Evolutionary conservation across 805 yeast genomes (phyloP).

Genomic region (Saturnispora ahearnii): DNA sequence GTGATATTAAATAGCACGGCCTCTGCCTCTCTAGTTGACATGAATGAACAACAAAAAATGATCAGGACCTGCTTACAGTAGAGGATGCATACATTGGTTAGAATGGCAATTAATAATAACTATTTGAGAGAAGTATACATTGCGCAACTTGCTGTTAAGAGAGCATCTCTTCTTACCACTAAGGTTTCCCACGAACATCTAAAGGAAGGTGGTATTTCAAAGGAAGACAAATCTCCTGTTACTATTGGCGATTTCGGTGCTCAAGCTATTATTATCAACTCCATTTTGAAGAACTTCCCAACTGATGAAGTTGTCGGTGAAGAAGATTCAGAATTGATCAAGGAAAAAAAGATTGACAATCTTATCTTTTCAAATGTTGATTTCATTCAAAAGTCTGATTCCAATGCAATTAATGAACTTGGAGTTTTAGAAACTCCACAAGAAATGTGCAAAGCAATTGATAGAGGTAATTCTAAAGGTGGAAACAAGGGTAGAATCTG

Average conservation of each 20-base stretch:
- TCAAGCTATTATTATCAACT: constrained; percentile 84
- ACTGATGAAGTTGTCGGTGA: constrained; percentile 86
- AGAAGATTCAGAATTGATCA: constrained; percentile 70
- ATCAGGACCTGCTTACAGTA: neutral
- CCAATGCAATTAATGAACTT: constrained; percentile 23
- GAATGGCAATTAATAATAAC: neutral
- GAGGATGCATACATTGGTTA: neutral
- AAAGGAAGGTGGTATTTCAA: constrained; percentile 49
- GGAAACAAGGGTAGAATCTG: constrained; percentile 78
- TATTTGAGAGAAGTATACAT: constrained; percentile 62
- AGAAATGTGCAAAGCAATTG: constrained; percentile 57
- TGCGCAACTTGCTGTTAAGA: constrained; percentile 83
- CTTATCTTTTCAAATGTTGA: constrained; percentile 53
- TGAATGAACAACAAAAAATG: neutral
- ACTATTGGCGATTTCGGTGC: constrained; percentile 96
- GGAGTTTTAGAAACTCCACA: constrained; percentile 37
- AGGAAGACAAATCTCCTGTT: constrained; percentile 88
- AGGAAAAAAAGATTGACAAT: constrained; percentile 40
- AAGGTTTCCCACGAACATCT: constrained; percentile 48
- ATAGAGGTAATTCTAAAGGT: constrained; percentile 72
- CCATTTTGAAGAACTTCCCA: constrained; percentile 74
- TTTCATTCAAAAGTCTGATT: constrained; percentile 41
- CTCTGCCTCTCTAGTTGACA: neutral
- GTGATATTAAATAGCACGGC: neutral
- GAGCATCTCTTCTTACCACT: constrained; percentile 73